A percentile compares a stretch with the other conserved stretches of the same genome.
Evolutionary conservation across 495 filamentous ascomycete species (phyloP).

Genomic region (Mycothermus thermophilus): DNA sequence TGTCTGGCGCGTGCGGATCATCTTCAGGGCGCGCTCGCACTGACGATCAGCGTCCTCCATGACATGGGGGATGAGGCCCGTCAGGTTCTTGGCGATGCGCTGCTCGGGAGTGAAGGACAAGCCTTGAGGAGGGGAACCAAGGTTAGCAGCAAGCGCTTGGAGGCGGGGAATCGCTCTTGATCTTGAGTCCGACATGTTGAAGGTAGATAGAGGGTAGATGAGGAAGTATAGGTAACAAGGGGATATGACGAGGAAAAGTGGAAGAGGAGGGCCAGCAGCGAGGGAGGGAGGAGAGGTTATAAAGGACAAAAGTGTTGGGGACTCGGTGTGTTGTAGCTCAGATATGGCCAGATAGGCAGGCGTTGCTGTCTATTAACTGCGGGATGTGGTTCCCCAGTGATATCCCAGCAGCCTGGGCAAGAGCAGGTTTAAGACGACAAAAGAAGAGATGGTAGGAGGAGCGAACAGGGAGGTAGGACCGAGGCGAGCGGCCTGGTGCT

Average conservation of each 20-base stretch:
- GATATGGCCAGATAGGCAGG: too few relatives aligned
- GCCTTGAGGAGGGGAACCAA: constrained; percentile 20
- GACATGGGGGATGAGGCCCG: constrained; percentile 43
- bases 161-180: too few relatives aligned
- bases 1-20: constrained; percentile 62
- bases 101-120: constrained; percentile 44
- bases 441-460: too few relatives aligned
- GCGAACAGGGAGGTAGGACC: too few relatives aligned
- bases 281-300: too few relatives aligned
- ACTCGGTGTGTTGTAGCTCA: too few relatives aligned
- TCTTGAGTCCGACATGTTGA: not conserved
- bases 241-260: not conserved
- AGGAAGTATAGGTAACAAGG: not conserved
- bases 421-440: too few relatives aligned
- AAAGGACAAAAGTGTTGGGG: too few relatives aligned
- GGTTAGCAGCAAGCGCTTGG: constrained; percentile 8
- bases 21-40: constrained; percentile 41
- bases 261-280: not conserved
- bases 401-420: too few relatives aligned
- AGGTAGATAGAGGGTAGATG: not conserved
- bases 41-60: constrained; percentile 41
- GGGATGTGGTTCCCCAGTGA: too few relatives aligned
- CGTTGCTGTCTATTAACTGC: too few relatives aligned
- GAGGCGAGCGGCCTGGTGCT: too few relatives aligned
- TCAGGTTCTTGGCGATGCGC: constrained; percentile 42